These are phyloP conservation scores for Lachnellula arida DNA, from an alignment of 2,329 filamentous ascomycete species.

Conservation along the genomic window DNA sequence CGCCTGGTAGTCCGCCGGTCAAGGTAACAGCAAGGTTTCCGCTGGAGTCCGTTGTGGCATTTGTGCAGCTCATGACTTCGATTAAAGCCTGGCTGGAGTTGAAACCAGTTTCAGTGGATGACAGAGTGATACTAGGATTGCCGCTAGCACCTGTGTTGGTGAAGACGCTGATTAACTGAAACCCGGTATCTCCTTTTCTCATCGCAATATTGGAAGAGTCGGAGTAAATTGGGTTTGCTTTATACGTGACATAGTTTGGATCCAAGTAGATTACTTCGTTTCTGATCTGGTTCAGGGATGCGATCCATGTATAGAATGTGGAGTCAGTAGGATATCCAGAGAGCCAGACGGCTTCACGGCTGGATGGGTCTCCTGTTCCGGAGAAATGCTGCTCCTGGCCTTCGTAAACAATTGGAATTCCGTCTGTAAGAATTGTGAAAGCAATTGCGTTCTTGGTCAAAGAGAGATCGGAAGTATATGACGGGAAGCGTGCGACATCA, in stretches of 20 bases:
- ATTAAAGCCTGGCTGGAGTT: slow-evolving; percentile 31
- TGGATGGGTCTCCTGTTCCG: slow-evolving; percentile 35
- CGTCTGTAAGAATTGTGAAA: slow-evolving; percentile 46
- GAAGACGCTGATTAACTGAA: slow-evolving; percentile 33
- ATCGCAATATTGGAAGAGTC: slow-evolving; percentile 26
- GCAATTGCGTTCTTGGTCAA: slow-evolving; percentile 44
- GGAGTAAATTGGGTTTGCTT: slow-evolving; percentile 25
- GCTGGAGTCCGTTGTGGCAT: slow-evolving; percentile 37
- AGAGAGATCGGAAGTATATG: slow-evolving; percentile 20
- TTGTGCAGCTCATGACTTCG: slow-evolving; percentile 42
- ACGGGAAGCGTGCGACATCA: slow-evolving; percentile 24
- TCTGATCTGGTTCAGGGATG: slow-evolving; percentile 23
- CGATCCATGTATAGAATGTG: slow-evolving; percentile 38
- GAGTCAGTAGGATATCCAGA: slow-evolving; percentile 35
- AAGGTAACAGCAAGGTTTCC: slow-evolving; percentile 43
- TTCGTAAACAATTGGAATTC: slow-evolving; percentile 50
- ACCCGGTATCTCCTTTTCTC: slow-evolving; percentile 22
- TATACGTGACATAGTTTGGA: slow-evolving; percentile 22
- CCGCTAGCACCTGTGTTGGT: slow-evolving; percentile 37
- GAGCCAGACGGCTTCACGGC: slow-evolving; percentile 44
- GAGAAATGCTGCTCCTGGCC: slow-evolving; percentile 49
- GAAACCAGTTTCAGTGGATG: slow-evolving; percentile 37
- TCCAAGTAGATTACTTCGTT: slow-evolving; percentile 26
- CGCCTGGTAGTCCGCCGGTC: slow-evolving; percentile 38
- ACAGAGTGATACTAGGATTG: slow-evolving; percentile 33